phyloP scores from a whole-genome alignment of 305 asterid species.

The Solanum hybrid region DNA sequence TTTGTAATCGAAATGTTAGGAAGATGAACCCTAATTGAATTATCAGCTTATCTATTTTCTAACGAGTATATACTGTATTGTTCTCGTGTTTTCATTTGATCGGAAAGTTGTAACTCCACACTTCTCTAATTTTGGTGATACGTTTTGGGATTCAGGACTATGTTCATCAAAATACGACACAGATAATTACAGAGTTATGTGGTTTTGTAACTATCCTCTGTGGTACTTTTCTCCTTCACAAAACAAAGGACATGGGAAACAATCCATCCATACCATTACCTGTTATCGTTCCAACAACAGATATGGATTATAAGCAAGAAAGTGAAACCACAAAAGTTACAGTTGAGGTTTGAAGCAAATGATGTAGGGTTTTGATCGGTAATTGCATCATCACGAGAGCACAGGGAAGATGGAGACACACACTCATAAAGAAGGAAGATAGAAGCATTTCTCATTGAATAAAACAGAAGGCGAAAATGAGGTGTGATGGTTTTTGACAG shows the following conservation, averaged over 20 bases:
- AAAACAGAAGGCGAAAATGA: background rate
- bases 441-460: background rate
- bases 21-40: background rate
- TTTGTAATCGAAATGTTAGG: background rate
- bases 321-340: background rate
- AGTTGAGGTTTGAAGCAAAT: background rate
- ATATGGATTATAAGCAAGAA: background rate
- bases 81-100: background rate
- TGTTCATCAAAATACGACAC: conserved; percentile 8
- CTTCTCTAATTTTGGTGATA: background rate
- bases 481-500: background rate
- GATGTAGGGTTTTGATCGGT: background rate
- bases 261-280: background rate
- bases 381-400: background rate
- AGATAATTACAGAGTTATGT: conserved; percentile 12
- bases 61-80: background rate
- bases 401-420: background rate
- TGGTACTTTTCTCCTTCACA: conserved; percentile 18
- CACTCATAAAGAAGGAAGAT: background rate
- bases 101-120: background rate
- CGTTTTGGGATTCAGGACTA: conserved; percentile 9
- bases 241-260: conserved; percentile 16
- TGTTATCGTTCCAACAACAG: background rate
- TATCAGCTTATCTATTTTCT: background rate
- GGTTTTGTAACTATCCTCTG: conserved; percentile 14